phyloP scores from a whole-genome alignment of 306 rosid species.

The Herpetospermum pedunculosum region DNA sequence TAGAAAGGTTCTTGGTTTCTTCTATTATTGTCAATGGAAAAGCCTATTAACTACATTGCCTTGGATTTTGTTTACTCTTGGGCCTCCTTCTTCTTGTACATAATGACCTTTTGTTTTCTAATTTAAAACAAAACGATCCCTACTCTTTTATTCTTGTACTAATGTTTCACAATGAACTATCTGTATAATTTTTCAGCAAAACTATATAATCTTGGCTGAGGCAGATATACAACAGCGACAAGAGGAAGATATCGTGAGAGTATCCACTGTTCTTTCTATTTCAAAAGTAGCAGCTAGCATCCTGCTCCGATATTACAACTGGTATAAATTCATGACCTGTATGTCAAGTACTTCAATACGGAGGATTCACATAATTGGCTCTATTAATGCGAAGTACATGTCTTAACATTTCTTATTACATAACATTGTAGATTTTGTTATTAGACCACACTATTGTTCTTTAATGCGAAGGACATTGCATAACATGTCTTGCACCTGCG shows the following conservation, averaged over 20 bases:
- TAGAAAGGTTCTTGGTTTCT: background rate
- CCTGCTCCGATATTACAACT: constrained; percentile 48
- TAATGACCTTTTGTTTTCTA: background rate
- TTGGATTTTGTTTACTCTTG: background rate
- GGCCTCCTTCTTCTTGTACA: background rate
- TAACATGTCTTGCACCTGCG: background rate
- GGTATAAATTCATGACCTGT: constrained; percentile 24
- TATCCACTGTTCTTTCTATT: constrained; percentile 51
- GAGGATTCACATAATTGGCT: background rate
- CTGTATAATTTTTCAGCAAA: constrained; percentile 30
- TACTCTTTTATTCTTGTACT: background rate
- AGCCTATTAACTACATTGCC: background rate
- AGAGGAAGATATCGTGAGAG: constrained; percentile 44
- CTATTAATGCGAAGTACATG: background rate
- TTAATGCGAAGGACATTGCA: background rate
- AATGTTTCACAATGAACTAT: background rate
- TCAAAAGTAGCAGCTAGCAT: constrained; percentile 40
- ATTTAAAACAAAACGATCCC: background rate
- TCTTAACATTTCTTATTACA: background rate
- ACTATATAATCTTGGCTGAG: constrained; percentile 41
- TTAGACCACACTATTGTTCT: background rate
- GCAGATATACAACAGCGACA: constrained; percentile 45
- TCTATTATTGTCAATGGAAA: background rate
- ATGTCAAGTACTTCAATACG: background rate
- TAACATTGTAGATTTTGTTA: constrained; percentile 4